A percentile compares a stretch with the other conserved stretches of the same genome.
These are phyloP conservation scores for Cicer chorassanicum DNA, from an alignment of 306 rosid species.

Conservation along the genomic window DNA sequence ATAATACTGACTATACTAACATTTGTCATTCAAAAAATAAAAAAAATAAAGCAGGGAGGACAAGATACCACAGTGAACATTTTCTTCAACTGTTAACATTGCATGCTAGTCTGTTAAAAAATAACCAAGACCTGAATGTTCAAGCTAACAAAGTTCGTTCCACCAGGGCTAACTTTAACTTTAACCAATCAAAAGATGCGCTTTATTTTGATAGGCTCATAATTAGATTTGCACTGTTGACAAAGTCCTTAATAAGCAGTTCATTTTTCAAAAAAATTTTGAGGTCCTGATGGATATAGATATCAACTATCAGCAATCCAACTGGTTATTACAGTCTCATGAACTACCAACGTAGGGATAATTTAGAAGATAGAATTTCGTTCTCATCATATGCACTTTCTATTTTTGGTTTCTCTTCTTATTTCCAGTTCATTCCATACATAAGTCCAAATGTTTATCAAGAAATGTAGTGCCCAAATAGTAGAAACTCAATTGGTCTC, in stretches of 20 bases:
- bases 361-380: conserved; percentile 5
- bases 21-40: not conserved
- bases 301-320: conserved; percentile 2
- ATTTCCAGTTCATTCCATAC: not conserved
- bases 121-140: conserved; percentile 9
- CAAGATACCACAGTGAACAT: not conserved
- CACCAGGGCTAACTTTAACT: no score
- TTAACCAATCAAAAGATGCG: conserved; percentile 20
- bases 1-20: not conserved
- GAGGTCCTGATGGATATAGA: not conserved
- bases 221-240: not conserved
- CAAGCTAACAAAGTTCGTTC: not conserved
- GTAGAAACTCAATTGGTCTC: not conserved
- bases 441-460: not conserved
- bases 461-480: conserved; percentile 1
- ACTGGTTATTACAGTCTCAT: not conserved
- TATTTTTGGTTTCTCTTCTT: not conserved
- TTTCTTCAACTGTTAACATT: conserved; percentile 36
- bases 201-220: not conserved
- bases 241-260: not conserved
- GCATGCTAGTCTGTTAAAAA: conserved; percentile 2
- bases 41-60: not conserved
- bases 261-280: not conserved
- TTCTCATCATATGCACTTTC: conserved; percentile 9
- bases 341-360: conserved; percentile 11